Evolutionary conservation across 208 protist genomes (phyloP), one percentile per base, ranked within the genome.

Genomic region (Trypanosoma boissoni): DNA sequence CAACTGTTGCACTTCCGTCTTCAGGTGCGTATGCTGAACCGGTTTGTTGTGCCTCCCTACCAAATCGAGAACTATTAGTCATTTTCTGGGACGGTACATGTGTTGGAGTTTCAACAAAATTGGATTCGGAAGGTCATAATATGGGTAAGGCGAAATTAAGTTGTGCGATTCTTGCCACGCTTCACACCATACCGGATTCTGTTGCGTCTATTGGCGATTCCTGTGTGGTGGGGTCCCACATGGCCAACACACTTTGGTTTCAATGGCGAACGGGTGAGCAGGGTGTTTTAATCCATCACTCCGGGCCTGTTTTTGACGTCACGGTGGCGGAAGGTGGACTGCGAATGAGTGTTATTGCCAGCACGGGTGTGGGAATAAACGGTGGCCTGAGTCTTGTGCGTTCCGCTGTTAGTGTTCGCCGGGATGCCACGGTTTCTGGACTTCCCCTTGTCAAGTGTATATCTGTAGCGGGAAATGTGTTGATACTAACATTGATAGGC

Each of bases 231-330:
- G 68, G 64, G 31, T 93, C 86, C 9, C 67, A 68, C 24, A 75
- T 87, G 49, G 68, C 66, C 42, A 63, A 78, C 71, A 88, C 64
- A 2, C 32, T 87, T 7, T 67, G 81, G 18, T 34, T 87, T 27
- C 68, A 82, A 1, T 62, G 75, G 24, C 39, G 29, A 46, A 72
- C 68, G 10, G 61, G 61, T 26, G 49, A 65, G 53, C 74, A 61
- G 32, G 60, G 68, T 20, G 64, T 61, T 5, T 67, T 90, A 1
- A 32, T 90, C 18, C 48, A 74, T 16, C 77, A 94, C 67, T 83
- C 76, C 60, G 88, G 88, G 20, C 84, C 84, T 1, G 79, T 92
- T 2, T 58, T 92, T 14, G 82, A 84, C 52, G 81, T 94, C 58
- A 69, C 74, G 7, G 72, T 80, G 23, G 58, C 76, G 10, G 52